These are phyloP conservation scores for grape (Vitis vinifera) DNA, from an alignment of 164 flowering plant species.

Conservation along the genomic window ASM3070453v1 NC_081818.1:18354001-18354500, in stretches of 20 bases:
- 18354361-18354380: slow-evolving; percentile 45
- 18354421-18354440: slow-evolving; percentile 43
- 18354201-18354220: slow-evolving; percentile 43
- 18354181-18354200: slow-evolving; percentile 48
- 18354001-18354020: slow-evolving; percentile 33
- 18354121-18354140: slow-evolving; percentile 32
- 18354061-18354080: slow-evolving; percentile 39
- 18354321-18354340: slow-evolving; percentile 44
- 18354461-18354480: slow-evolving; percentile 50
- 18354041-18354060: slow-evolving; percentile 55
- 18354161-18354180: slow-evolving; percentile 35
- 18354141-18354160: slow-evolving; percentile 42
- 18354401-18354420: slow-evolving; percentile 47
- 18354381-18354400: slow-evolving; percentile 46
- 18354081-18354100: slow-evolving; percentile 45
- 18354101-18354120: slow-evolving; percentile 49
- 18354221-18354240: slow-evolving; percentile 48
- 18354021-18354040: slow-evolving; percentile 37
- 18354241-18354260: slow-evolving; percentile 32
- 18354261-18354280: slow-evolving; percentile 36
- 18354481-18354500: slow-evolving; percentile 42
- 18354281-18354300: slow-evolving; percentile 48
- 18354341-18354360: slow-evolving; percentile 45
- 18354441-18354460: slow-evolving; percentile 38
- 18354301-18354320: slow-evolving; percentile 34